A percentile compares a stretch with the other conserved stretches of the same genome.
These are phyloP conservation scores for Hymenoscyphus albidus DNA, from an alignment of 2,329 filamentous ascomycete species.

Conservation along the genomic window DNA sequence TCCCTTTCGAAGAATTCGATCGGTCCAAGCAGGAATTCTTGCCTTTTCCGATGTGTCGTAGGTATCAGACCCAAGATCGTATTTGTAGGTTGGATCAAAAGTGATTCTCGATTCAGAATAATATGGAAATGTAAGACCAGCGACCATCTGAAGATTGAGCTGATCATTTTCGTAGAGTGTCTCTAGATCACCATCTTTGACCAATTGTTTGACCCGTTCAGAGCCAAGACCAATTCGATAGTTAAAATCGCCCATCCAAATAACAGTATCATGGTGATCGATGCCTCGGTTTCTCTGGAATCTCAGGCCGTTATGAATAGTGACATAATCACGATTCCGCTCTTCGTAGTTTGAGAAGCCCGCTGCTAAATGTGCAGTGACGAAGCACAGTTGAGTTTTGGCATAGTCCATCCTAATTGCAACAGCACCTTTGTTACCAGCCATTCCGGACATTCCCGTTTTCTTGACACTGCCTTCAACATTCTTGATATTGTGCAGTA, in stretches of 20 bases:
- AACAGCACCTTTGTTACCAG: constrained; percentile 95
- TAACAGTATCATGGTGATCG: constrained; percentile 80
- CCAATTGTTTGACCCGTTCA: constrained; percentile 71
- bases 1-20: constrained; percentile 86
- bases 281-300: constrained; percentile 91
- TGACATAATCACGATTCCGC: constrained; percentile 81
- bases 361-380: constrained; percentile 93
- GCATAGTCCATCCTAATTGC: constrained; percentile 94
- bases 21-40: constrained; percentile 95
- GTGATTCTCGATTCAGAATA: constrained; percentile 87
- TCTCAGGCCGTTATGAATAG: constrained; percentile 67
- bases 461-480: constrained; percentile 97
- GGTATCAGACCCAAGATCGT: constrained; percentile 78
- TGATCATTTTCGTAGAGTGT: constrained; percentile 89
- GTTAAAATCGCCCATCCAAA: constrained; percentile 98
- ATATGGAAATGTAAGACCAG: constrained; percentile 81
- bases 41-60: constrained; percentile 97
- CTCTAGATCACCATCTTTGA: constrained; percentile 69
- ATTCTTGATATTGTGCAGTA: constrained; percentile 82
- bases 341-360: constrained; percentile 97
- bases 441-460: constrained; percentile 90
- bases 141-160: constrained; percentile 95
- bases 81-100: constrained; percentile 95
- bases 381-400: constrained; percentile 88
- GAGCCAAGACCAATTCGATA: constrained; percentile 86